phyloP scores from a whole-genome alignment of 2,329 filamentous ascomycete genomes.

The Fusarium tanahbumbuense region DNA sequence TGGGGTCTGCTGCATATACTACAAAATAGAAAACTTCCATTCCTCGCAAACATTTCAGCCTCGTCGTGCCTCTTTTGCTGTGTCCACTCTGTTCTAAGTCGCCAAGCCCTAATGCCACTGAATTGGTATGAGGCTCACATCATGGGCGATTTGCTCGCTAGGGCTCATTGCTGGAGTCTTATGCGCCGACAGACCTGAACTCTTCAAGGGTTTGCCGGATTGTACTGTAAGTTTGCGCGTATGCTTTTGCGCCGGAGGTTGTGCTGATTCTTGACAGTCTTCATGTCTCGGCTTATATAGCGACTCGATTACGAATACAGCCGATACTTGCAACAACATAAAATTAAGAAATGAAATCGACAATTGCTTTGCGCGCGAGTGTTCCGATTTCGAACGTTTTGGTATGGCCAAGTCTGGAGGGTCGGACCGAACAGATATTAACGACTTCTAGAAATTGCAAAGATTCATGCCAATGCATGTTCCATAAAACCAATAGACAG shows the following conservation, averaged over 20 bases:
- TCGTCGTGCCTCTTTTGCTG: not conserved
- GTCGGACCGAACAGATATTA: not conserved
- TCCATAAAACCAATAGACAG: slow-evolving; percentile 47
- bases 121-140: slow-evolving; percentile 36
- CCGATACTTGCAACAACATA: slow-evolving; percentile 28
- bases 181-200: slow-evolving; percentile 20
- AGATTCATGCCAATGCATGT: slow-evolving; percentile 51
- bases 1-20: slow-evolving; percentile 16
- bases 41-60: not conserved
- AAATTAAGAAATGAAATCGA: slow-evolving; percentile 13
- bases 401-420: slow-evolving; percentile 14
- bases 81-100: not conserved
- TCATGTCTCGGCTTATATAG: slow-evolving; percentile 19
- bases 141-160: slow-evolving; percentile 33
- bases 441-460: slow-evolving; percentile 46
- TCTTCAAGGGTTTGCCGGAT: slow-evolving; percentile 21
- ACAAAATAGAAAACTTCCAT: slow-evolving; percentile 5
- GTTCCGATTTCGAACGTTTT: slow-evolving; percentile 35
- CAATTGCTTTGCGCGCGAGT: slow-evolving; percentile 30
- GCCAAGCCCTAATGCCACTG: slow-evolving; percentile 32
- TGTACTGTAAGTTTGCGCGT: slow-evolving; percentile 20
- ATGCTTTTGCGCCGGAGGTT: not conserved
- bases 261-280: slow-evolving; percentile 10
- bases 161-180: slow-evolving; percentile 29
- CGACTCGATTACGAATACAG: not conserved